Conservation (phyloP, 78 protist species). For the Dictyostelium capitatum region DNA sequence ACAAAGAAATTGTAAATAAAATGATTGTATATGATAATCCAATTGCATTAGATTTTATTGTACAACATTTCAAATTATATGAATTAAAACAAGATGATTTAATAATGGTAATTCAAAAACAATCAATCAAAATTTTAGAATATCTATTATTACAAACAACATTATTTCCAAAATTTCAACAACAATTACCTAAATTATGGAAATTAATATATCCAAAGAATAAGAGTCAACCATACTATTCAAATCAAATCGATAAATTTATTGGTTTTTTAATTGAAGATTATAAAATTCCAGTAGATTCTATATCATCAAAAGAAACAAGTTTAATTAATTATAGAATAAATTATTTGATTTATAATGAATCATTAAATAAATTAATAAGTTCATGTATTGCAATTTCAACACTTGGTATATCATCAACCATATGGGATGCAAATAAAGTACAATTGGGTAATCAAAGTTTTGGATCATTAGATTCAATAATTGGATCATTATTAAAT, state of each 20-base stretch:
- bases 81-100: no score
- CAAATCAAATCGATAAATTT: no score
- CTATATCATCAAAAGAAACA: neutral
- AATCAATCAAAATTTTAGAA: no score
- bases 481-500: neutral
- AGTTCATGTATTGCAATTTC: neutral
- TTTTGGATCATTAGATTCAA: neutral
- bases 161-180: no score
- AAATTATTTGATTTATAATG: neutral
- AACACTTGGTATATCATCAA: neutral
- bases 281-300: no score
- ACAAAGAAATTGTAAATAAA: neutral
- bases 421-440: neutral
- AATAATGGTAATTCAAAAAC: no score
- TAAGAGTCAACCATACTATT: no score
- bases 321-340: neutral
- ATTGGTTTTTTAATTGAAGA: no score
- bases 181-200: no score
- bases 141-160: no score
- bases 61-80: no score
- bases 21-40: neutral
- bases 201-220: no score
- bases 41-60: neutral
- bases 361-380: neutral
- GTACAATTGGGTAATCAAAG: neutral